Evolutionary conservation across 2,329 filamentous ascomycete species (phyloP), one percentile per base, ranked within the genome.

Genomic region (Verticillium nonalfalfae): DNA sequence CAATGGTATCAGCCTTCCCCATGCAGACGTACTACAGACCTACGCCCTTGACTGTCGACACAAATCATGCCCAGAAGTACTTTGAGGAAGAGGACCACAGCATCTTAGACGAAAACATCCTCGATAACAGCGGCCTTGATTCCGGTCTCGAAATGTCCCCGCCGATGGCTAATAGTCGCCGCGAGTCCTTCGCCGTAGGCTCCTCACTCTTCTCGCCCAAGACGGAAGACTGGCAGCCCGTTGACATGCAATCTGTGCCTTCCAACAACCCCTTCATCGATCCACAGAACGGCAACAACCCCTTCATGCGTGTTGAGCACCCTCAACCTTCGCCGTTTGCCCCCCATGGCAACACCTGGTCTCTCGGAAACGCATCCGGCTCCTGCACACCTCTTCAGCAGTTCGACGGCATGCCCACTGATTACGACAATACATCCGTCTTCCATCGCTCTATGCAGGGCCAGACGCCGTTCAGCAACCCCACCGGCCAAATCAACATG

Each of bases 381-480:
- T 85, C 90, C 64, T 89, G 86, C 73, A 94, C 91, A 7, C 89
- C 90, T 15, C 85, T 92, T 64, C 87, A 86, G 64, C 80, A 86
- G 59, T 90, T 91, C 69, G 88, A 90, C 68, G 83, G 86, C 57
- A 74, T 86, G 38, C 76, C 82, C 45, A 71, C 79, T 56, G 83
- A 85, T 26, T 88, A 83, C 68, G 84, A 88, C 66, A 74, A 78
- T 66, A 71, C 78, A 45, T 76, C 80, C 63, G 73, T 86, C 68
- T 86, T 86, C 72, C 81, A 81, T 65, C 72, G 79, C 61, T 73
- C 81, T 54, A 78, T 86, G 72, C 79, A 80, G 61, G 76, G 74
- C 62, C 80, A 81, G 66, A 81, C 82, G 15, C 79, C 84, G 36
- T 87, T 86, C 75, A 78, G 76, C 73, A 83, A 80, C 69, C 74